Base-by-base conservation (phyloP, 202 grass and related monocot species). In the Digitaria exilis region DNA sequence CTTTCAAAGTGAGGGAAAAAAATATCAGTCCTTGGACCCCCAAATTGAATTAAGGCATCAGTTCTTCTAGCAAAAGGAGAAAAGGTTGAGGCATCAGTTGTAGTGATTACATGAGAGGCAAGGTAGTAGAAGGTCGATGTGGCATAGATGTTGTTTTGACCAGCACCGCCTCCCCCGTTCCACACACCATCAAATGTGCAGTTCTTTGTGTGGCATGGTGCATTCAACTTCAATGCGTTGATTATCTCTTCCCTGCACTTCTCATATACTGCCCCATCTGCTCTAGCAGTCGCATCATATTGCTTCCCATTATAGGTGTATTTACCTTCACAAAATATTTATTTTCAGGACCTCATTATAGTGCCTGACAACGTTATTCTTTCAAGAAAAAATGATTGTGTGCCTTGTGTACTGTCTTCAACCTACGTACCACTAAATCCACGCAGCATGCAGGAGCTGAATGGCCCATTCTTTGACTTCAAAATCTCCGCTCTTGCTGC, bases 131-230 rank as follows among this genome's bases (percentile, higher is more conserved):
- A 51, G 28, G 45, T 16, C 5, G 25, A 6, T 51, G 69, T 5
- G 2, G 29, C 45, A 11, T 72, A 72, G 45, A 72, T 4, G 10
- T 72, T n/a, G 26, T 18, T 72, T 32, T 21, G 69, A 4, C 69
- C 69, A 72, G 45, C 69, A 32, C 69, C 44, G 9, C 26, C 69
- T 72, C 69, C 69, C 9, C 69, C 69, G 5, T 72, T 72, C 69
- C 69, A 72, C 26, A 72, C 69, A 30, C 69, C 69, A 19, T 48
- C 26, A 30, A 72, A 72, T 48, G 69, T 72, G 69, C 69, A 72
- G 1, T 72, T 49, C 45, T 72, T 72, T 32, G 17, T 72, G 6
- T 72, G 48, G 69, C 69, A 72, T 72, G 45, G 69, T 51, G 45
- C 69, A 11, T 72, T 72, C 17, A 72, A 10, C 9, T 51, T 72